Percentiles rank a stretch among this genome's conserved stretches.
Evolutionary conservation across 495 filamentous ascomycete genomes (phyloP).

Genomic region (Aspergillus ellipticus): DNA sequence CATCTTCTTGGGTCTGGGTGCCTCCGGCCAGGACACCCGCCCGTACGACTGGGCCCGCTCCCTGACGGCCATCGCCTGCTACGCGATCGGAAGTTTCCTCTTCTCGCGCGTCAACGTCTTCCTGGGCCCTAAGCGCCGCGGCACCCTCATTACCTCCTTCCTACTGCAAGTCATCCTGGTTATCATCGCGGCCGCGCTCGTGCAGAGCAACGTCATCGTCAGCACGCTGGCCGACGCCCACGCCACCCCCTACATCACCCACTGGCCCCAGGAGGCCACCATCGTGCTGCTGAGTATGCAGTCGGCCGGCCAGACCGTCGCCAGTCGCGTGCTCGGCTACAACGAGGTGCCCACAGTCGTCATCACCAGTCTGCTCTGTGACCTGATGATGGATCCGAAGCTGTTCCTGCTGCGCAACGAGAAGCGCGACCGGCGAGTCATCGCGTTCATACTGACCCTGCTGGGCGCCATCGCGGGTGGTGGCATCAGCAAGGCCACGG

Average conservation of each 20-base stretch:
- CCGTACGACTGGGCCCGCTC: constrained; percentile 58
- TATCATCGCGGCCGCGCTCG: constrained; percentile 50
- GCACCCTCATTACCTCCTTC: constrained; percentile 51
- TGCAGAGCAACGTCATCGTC: constrained; percentile 42
- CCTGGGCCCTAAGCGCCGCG: constrained; percentile 36
- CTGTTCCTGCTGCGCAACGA: constrained; percentile 52
- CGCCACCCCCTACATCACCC: constrained; percentile 1
- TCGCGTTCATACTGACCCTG: constrained; percentile 53
- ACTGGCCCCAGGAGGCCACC: constrained; percentile 35
- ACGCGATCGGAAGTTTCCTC: constrained; percentile 48
- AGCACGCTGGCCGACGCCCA: constrained; percentile 16
- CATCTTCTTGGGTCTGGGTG: constrained; percentile 59
- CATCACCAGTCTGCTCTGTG: constrained; percentile 63
- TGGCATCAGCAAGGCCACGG: constrained; percentile 53
- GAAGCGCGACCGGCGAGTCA: constrained; percentile 60
- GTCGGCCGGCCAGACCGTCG: constrained; percentile 65
- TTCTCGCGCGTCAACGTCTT: constrained; percentile 33
- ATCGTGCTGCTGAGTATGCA: constrained; percentile 65
- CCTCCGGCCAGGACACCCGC: constrained; percentile 46
- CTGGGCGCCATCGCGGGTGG: constrained; percentile 60
- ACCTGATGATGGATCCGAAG: constrained; percentile 57
- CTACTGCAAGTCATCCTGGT: constrained; percentile 51
- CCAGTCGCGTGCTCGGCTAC: constrained; percentile 57
- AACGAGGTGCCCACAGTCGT: constrained; percentile 71
- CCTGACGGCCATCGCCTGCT: constrained; percentile 50